Base-by-base conservation (phyloP, 148 eudicot genomes). In the Polygonum aviculare region DNA sequence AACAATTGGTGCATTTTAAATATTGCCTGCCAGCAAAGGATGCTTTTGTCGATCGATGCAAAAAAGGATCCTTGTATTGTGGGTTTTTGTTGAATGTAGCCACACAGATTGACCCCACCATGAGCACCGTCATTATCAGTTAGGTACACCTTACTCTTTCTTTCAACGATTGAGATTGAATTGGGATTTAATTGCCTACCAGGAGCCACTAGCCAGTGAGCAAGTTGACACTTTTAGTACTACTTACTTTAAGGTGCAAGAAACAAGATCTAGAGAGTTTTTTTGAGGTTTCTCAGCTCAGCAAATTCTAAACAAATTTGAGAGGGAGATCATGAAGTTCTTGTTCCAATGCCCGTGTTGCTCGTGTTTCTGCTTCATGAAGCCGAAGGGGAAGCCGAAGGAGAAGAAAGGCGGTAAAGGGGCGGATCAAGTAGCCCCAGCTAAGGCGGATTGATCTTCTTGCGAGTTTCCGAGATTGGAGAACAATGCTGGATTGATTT, bases 331-430 rank as follows among this genome's bases (percentile, higher is more conserved):
- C n/a, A n/a, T 86, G 89, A 86, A 86, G 85, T 86, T 86, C 82
- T 82, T 86, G 80, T 84, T 86, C 44, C 84, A 80, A 76, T 86
- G 85, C 36, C 85, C 89, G 22, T 82, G 87, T 31, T 86, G 89
- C 79, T 84, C 87, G 36, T 86, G 87, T 72, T 86, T 86, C 80
- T 80, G 85, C 77, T 86, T 86, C 82, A 55, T 86, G 83, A 86
- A 84, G 75, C 85, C 85, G 72, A 78, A 77, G 52, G 84, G 87
- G 39, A 84, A 80, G 77, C 85, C 89, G 0, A 81, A 80, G 79
- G 81, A 75, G 51, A 73, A 76, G 55, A 74, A 73, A 21, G 77
- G 74, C 48, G 73, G 74, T 31, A 50, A 59, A 19, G 77, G 84
- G 3, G 79, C 80, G 10, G 78, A 65, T 59, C 80, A 69, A 65